These are phyloP conservation scores for Lachancea waltii DNA, from an alignment of 805 yeast genomes.

Conservation along the genomic window DNA sequence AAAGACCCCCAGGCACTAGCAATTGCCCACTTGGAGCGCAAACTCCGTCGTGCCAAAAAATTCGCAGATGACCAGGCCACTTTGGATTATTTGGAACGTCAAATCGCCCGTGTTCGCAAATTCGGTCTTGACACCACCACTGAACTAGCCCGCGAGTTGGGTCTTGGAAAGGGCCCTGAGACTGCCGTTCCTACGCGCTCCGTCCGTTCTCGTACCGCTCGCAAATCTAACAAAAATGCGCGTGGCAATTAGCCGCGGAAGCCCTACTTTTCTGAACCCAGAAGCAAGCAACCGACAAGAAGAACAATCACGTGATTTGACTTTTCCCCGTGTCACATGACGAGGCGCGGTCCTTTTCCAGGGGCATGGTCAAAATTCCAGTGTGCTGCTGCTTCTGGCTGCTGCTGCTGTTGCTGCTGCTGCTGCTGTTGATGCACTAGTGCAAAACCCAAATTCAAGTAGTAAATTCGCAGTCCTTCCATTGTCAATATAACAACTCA, in stretches of 20 bases:
- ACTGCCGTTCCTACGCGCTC: background rate
- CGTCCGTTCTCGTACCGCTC: background rate
- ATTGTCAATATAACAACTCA: too few species aligned
- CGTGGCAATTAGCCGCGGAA: background rate
- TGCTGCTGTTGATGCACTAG: too few species aligned
- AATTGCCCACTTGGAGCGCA: constrained; percentile 57
- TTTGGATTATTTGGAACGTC: constrained; percentile 55
- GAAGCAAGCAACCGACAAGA: too few species aligned
- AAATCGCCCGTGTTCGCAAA: constrained; percentile 48
- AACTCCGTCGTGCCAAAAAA: constrained; percentile 66
- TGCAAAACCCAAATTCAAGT: too few species aligned
- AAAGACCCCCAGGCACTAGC: constrained; percentile 70
- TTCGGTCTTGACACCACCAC: constrained; percentile 73
- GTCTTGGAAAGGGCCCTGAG: constrained; percentile 37
- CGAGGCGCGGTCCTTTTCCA: too few species aligned
- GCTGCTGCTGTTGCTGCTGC: too few species aligned
- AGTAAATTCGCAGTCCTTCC: too few species aligned
- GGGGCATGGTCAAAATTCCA: too few species aligned
- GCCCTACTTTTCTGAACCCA: too few species aligned
- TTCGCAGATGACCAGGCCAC: constrained; percentile 65
- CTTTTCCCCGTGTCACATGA: too few species aligned
- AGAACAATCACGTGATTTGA: too few species aligned
- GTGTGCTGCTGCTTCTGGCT: too few species aligned
- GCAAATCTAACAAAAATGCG: constrained; percentile 1
- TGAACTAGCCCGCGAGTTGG: constrained; percentile 61